Conservation (phyloP, 805 yeast species). For the Kluyveromyces siamensis region DNA sequence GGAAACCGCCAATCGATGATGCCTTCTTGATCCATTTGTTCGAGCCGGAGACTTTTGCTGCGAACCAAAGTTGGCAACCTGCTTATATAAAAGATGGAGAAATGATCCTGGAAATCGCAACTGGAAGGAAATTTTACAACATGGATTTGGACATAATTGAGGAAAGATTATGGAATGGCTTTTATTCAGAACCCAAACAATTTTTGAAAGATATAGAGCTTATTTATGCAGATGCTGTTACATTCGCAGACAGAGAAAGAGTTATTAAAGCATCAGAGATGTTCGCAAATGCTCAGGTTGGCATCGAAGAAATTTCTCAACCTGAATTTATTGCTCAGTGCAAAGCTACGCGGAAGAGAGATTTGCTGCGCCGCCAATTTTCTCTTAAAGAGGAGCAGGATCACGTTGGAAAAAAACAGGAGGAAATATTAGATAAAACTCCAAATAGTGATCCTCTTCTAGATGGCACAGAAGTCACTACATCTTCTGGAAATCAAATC, state of each 20-base stretch:
- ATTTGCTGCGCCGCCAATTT: constrained; percentile 40
- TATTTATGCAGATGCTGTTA: constrained; percentile 70
- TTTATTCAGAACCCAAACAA: constrained; percentile 85
- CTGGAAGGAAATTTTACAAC: constrained; percentile 67
- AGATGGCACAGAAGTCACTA: not conserved
- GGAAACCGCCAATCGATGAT: constrained; percentile 85
- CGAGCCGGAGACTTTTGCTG: constrained; percentile 38
- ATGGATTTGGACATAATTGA: constrained; percentile 93
- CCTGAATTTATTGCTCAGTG: constrained; percentile 72
- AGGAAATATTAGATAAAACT: not conserved
- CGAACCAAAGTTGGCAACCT: constrained; percentile 30
- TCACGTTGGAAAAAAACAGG: constrained; percentile 8
- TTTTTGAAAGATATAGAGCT: constrained; percentile 75
- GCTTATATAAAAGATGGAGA: constrained; percentile 49
- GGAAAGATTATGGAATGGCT: constrained; percentile 96
- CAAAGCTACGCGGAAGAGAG: constrained; percentile 61
- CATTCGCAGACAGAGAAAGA: constrained; percentile 76
- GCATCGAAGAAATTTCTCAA: constrained; percentile 76
- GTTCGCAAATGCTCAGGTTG: constrained; percentile 94
- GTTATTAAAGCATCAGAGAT: constrained; percentile 78
- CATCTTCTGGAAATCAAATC: constrained; percentile 5
- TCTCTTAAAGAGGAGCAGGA: constrained; percentile 30
- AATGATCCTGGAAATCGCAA: constrained; percentile 71
- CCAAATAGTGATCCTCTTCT: not conserved
- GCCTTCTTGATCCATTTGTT: constrained; percentile 63